Conservation (phyloP, 2,329 filamentous ascomycete species). For the Diaporthe sp. region DNA sequence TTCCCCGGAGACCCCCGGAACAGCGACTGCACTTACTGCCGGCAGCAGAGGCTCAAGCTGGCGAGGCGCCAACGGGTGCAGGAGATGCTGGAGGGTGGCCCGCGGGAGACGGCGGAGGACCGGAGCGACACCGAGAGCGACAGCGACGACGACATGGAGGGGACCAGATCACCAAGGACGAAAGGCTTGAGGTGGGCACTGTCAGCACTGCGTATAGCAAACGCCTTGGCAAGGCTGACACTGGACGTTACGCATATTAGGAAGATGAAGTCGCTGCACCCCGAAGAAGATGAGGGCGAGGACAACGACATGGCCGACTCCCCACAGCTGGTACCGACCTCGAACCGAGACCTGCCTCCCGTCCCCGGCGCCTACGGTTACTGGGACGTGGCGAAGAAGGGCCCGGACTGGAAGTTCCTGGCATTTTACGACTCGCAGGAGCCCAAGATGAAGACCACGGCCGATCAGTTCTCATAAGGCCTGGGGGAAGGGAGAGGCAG, state of each 20-base stretch:
- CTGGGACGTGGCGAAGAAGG: constrained; percentile 39
- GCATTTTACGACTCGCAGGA: constrained; percentile 39
- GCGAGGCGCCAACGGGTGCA: constrained; percentile 72
- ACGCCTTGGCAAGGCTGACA: constrained; percentile 40
- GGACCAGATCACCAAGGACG: constrained; percentile 22
- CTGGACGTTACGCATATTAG: constrained; percentile 40
- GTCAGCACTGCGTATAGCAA: constrained; percentile 36
- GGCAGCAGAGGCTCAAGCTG: constrained; percentile 80
- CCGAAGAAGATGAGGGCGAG: constrained; percentile 34
- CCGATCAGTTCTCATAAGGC: constrained; percentile 33
- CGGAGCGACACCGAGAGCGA: neutral
- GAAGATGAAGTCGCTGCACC: constrained; percentile 38
- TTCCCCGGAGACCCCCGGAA: constrained; percentile 33
- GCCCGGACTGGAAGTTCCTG: constrained; percentile 40
- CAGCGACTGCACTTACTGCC: constrained; percentile 37
- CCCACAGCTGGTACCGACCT: constrained; percentile 13
- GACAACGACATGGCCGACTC: constrained; percentile 35
- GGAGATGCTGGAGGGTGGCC: constrained; percentile 55
- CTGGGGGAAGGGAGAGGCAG: neutral
- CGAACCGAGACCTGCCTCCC: constrained; percentile 31
- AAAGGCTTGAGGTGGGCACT: constrained; percentile 39
- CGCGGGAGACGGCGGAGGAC: neutral
- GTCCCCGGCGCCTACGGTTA: constrained; percentile 39
- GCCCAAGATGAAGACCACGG: constrained; percentile 38
- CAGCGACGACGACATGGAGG: constrained; percentile 24